These are phyloP conservation scores for Cyclospora cayetanensis DNA, from an alignment of 169 alveolate species.

Conservation along the genomic window DNA sequence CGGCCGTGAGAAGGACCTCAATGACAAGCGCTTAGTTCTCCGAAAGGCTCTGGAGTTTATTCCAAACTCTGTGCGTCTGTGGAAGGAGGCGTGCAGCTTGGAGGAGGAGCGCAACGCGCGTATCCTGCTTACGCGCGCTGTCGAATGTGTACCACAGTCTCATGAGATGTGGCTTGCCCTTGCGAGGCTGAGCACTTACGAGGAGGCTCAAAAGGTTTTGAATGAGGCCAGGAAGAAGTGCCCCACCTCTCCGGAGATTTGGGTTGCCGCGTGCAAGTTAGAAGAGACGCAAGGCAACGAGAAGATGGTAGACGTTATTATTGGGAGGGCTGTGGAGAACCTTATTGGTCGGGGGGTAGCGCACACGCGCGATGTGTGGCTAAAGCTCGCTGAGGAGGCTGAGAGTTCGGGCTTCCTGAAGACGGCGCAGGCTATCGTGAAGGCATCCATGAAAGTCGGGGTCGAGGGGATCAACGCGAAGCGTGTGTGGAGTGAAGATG, in stretches of 20 bases:
- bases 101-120: slow-evolving; percentile 96
- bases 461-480: slow-evolving; percentile 73
- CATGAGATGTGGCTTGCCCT: slow-evolving; percentile 98
- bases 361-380: slow-evolving; percentile 78
- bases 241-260: slow-evolving; percentile 95
- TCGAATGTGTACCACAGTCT: slow-evolving; percentile 98
- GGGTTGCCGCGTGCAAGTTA: slow-evolving; percentile 97
- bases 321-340: slow-evolving; percentile 77
- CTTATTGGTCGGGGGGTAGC: slow-evolving; percentile 77
- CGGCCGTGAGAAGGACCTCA: slow-evolving; percentile 90
- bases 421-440: slow-evolving; percentile 79
- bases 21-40: slow-evolving; percentile 89
- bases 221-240: slow-evolving; percentile 97
- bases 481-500: slow-evolving; percentile 75
- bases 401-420: slow-evolving; percentile 78
- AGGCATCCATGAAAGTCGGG: slow-evolving; percentile 74
- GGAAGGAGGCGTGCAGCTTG: slow-evolving; percentile 97
- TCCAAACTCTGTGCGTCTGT: slow-evolving; percentile 96
- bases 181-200: slow-evolving; percentile 96
- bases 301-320: slow-evolving; percentile 78
- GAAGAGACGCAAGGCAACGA: slow-evolving; percentile 91
- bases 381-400: slow-evolving; percentile 81
- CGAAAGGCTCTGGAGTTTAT: slow-evolving; percentile 96
- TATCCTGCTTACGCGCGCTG: slow-evolving; percentile 95
- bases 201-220: slow-evolving; percentile 96